Evolutionary conservation across 441 rosid genomes (phyloP).

Genomic region (Euphorbia celastroides): DNA sequence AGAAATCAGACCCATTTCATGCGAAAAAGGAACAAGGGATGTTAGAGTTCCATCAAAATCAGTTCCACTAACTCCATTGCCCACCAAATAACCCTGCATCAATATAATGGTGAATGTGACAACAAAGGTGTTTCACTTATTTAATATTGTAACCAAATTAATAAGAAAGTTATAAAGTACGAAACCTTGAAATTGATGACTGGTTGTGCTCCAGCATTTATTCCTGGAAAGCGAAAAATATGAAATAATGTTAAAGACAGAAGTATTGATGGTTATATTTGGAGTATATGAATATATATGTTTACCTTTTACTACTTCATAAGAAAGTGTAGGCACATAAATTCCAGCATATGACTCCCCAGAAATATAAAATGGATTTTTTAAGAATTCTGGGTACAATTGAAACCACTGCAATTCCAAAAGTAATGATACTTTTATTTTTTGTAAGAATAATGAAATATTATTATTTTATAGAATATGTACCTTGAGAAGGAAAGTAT

Average conservation of each 20-base stretch:
- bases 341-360: constrained; percentile 68
- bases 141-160: too few species aligned
- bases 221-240: constrained; percentile 26
- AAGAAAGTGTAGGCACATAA: constrained; percentile 54
- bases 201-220: constrained; percentile 33
- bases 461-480: background rate
- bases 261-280: too few species aligned
- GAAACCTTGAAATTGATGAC: constrained; percentile 51
- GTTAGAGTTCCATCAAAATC: constrained; percentile 22
- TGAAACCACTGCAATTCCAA: constrained; percentile 41
- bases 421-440: background rate
- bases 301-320: constrained; percentile 41
- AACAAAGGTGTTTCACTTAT: too few species aligned
- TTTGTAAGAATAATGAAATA: background rate
- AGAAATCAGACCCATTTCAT: constrained; percentile 54
- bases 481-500: constrained; percentile 46
- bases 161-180: too few species aligned
- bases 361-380: constrained; percentile 48
- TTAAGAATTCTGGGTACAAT: constrained; percentile 39
- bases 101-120: too few species aligned
- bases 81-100: constrained; percentile 50
- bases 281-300: background rate
- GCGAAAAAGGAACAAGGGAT: constrained; percentile 39
- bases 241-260: background rate
- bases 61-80: constrained; percentile 36